Evolutionary conservation across 108 stramenopile genomes (phyloP), one percentile per base, ranked within the genome.

Genomic region (Chaetoceros tenuissimus): DNA sequence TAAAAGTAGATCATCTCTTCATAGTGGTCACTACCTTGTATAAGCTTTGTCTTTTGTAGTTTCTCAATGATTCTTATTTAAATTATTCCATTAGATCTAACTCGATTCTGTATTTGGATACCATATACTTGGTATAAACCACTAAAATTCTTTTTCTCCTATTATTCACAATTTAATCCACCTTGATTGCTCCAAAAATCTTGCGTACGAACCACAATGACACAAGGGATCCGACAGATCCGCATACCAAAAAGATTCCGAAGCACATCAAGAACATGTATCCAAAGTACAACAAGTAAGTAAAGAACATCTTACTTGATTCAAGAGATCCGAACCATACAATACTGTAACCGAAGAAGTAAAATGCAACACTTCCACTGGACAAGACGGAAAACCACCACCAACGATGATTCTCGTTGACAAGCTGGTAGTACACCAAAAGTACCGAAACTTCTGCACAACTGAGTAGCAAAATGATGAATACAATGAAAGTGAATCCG

Each of bases 311-410:
- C 60, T 72, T 92, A 28, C 69, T 77, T 8, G 92, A 81, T 65
- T 97, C 88, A 67, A 99, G 72, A 48, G 82, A 71, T 26, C 75
- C 59, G 75, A 97, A 99, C 93, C 97, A 97, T 56, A 99, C 67
- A 10, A 81, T 64, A 53, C 83, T 85, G 86, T 97, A 99, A 27
- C 85, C 49, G 61, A 96, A 97, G 51, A 91, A 94, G 73, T 94
- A 97, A 13, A 86, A 45, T 20, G 93, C 96, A 31, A 90, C 91
- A 30, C 90, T 84, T 26, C 96, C 98, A 43, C 95, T 59, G 22
- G 92, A 81, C 45, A 97, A 79, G 85, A 99, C 94, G 46, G 94
- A 80, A 63, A 92, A 94, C 97, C 98, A 97, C 96, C 96, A 97
- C 98, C 98, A 99, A 57, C 92, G 75, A 71, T 97, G 96, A 64